Evolutionary conservation across 2,329 filamentous ascomycete genomes (phyloP), one percentile per base, ranked within the genome.

Genomic region (Lasiodiplodia hormozganensis): DNA sequence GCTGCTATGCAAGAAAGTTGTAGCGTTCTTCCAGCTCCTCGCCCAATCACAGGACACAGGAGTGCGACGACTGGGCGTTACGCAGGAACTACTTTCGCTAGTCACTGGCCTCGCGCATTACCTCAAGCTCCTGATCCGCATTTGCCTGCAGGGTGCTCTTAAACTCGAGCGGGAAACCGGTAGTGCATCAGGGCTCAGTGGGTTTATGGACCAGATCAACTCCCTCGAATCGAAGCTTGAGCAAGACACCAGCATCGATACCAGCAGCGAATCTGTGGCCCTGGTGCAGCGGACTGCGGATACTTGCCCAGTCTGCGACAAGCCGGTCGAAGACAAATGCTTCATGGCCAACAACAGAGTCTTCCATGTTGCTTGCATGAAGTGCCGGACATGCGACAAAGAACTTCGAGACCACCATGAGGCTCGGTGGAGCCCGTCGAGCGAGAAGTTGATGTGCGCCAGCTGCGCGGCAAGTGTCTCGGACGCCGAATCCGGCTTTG

Each of bases 1-100:
- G 81, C 86, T 99, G 62, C 88, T 99, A n/a, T 99, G 96, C 85
- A 99, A 99, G 82, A 99, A 99, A 81, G 97, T 99, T 67, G 96
- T 99, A 6, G 93, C 95, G 31, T 99, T 99, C 84, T 99, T 99
- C 79, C 94, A 94, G 14, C 84, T 99, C 21, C 85, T 99, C 10
- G 97, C 95, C 6, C 97, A 97, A 79, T 96, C 94, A 1, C 95
- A 98, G 77, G 94, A 97, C 76, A 93, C 90, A 10, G 92, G 91
- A n/a, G 89, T 92, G 47, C 88, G 93, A 69, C 96, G 97, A 77
- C 88, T 98, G 52, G 96, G 96, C 53, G 96, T 99, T 38, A 99
- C 96, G 10, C 96, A 99, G 79, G 96, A 99, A 78, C 86, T 99
- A n/a, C 83, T 99, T n/a, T 97, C 95, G 7, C 86, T 99, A 8